phyloP scores from a whole-genome alignment of 2,329 filamentous ascomycete species.

The Alternaria conjuncta region DNA sequence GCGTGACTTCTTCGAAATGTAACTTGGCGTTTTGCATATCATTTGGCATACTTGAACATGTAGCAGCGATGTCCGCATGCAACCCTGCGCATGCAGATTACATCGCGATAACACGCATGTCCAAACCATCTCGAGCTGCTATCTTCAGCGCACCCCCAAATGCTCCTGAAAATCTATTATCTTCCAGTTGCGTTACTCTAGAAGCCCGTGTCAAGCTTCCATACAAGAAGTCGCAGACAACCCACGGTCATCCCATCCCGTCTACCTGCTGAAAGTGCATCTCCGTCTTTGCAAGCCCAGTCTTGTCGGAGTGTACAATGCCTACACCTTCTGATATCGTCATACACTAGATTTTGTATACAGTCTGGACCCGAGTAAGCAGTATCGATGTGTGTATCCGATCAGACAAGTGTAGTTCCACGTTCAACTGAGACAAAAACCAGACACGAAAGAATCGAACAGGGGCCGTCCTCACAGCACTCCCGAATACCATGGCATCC shows the following conservation, averaged over 20 bases:
- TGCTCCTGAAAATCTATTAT: neutral
- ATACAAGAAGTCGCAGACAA: neutral
- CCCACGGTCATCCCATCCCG: too few relatives aligned
- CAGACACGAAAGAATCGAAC: rapidly evolving
- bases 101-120: neutral
- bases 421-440: neutral
- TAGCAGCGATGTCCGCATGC: neutral
- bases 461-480: neutral
- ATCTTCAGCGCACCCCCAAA: rapidly evolving
- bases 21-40: neutral
- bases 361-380: rapidly evolving
- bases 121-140: neutral
- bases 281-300: neutral
- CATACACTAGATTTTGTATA: rapidly evolving
- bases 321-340: neutral
- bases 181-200: neutral
- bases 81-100: neutral
- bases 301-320: neutral
- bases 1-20: neutral
- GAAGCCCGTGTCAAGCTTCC: rapidly evolving
- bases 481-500: neutral
- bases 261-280: neutral
- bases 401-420: neutral
- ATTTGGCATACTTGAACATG: neutral
- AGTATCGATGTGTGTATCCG: rapidly evolving